Evolutionary conservation across 352 stramenopile species (phyloP).

Genomic region (Thalassiosira ordinaria): DNA sequence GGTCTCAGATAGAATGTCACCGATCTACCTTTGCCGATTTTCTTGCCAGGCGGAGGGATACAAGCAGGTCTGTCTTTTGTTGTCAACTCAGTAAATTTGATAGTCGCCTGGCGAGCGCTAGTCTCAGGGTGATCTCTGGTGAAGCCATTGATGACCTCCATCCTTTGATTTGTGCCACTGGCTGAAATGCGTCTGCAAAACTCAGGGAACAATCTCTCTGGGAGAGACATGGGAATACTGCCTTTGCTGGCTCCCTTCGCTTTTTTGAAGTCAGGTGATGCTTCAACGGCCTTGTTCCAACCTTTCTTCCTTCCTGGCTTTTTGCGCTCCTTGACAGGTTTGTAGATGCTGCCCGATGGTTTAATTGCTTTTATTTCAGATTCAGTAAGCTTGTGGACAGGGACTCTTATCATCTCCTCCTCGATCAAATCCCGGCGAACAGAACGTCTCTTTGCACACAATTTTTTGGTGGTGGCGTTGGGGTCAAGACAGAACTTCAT

Average conservation of each 20-base stretch:
- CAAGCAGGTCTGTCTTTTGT: slow-evolving; percentile 75
- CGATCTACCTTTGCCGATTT: slow-evolving; percentile 62
- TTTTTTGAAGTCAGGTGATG: slow-evolving; percentile 31
- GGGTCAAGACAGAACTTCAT: slow-evolving; percentile 63
- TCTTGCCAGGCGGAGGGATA: slow-evolving; percentile 48
- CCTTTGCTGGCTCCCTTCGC: slow-evolving; percentile 58
- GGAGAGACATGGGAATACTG: slow-evolving; percentile 70
- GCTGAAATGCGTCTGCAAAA: slow-evolving; percentile 75
- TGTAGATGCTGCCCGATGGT: slow-evolving; percentile 41
- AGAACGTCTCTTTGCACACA: slow-evolving; percentile 72
- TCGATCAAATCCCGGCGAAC: slow-evolving; percentile 68
- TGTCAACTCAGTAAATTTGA: slow-evolving; percentile 80
- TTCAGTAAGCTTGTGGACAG: slow-evolving; percentile 30
- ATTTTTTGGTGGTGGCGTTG: slow-evolving; percentile 54
- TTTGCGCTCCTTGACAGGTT: slow-evolving; percentile 43
- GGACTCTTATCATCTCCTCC: slow-evolving; percentile 63
- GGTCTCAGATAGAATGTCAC: slow-evolving; percentile 82
- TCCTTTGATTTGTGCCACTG: slow-evolving; percentile 67
- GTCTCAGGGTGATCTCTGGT: slow-evolving; percentile 72
- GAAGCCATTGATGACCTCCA: slow-evolving; percentile 81
- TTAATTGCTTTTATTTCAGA: slow-evolving; percentile 43
- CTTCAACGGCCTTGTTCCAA: slow-evolving; percentile 37
- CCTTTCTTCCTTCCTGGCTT: slow-evolving; percentile 57
- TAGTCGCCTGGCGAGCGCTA: slow-evolving; percentile 79
- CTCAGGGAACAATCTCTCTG: slow-evolving; percentile 75